Conservation (phyloP, 768 basidiomycete genomes). For the Clitopilus passeckerianus region DNA sequence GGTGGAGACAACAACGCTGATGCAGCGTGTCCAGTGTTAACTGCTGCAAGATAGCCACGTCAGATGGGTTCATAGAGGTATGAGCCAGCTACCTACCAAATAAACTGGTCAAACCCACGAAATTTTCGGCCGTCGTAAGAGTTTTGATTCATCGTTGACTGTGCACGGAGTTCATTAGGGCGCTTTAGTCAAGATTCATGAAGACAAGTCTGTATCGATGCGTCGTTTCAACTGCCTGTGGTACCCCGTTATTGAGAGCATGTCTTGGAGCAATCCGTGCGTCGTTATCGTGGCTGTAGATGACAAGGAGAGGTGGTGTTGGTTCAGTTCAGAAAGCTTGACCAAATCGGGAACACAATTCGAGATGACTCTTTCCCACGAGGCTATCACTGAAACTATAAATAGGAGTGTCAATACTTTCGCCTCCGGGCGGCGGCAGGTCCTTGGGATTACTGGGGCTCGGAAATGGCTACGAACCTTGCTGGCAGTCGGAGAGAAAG, state of each 20-base stretch:
- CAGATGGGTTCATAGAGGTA: neutral
- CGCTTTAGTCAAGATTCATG: neutral
- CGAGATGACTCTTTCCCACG: neutral
- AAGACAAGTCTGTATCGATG: neutral
- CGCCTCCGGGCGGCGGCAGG: no score
- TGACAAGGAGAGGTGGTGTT: neutral
- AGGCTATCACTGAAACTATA: neutral
- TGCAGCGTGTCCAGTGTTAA: neutral
- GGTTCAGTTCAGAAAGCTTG: neutral
- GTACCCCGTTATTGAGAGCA: neutral
- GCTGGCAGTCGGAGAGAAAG: no score
- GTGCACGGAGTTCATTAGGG: no score
- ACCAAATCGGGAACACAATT: neutral
- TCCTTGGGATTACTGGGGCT: no score
- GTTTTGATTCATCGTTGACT: no score
- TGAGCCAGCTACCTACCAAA: neutral
- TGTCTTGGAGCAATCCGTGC: neutral
- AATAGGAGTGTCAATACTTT: no score
- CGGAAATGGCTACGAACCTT: no score
- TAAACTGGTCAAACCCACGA: neutral
- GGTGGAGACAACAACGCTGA: neutral
- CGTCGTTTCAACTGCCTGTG: neutral
- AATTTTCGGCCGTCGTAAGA: no score
- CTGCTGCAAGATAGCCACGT: neutral
- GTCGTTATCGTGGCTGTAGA: neutral